Conservation (phyloP, 805 yeast species). For the Candida pseudoglaebosa region DNA sequence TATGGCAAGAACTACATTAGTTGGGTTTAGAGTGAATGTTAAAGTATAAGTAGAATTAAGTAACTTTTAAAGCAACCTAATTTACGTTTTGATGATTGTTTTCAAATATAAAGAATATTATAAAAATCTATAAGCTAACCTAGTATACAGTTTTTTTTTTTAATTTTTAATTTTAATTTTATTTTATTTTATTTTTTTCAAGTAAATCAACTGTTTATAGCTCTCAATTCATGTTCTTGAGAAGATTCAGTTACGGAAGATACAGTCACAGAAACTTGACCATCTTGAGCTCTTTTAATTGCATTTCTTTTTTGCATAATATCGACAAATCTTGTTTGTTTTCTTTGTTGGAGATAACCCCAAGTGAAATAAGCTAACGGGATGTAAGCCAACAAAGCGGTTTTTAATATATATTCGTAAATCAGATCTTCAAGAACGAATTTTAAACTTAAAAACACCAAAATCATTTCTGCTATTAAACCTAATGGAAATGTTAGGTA, state of each 20-base stretch:
- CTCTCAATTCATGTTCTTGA: neutral
- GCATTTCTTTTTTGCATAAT: constrained; percentile 18
- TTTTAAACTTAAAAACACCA: constrained; percentile 32
- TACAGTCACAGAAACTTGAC: neutral
- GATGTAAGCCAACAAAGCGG: constrained; percentile 26
- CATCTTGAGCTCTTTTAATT: constrained; percentile 5
- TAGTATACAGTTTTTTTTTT: too few species aligned
- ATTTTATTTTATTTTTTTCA: constrained; percentile 1
- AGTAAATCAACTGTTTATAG: too few species aligned
- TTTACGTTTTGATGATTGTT: too few species aligned
- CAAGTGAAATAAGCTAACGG: constrained; percentile 36
- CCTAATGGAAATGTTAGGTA: constrained; percentile 33
- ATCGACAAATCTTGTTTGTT: constrained; percentile 16
- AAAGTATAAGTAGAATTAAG: too few species aligned
- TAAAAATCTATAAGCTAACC: too few species aligned
- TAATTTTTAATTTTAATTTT: too few species aligned
- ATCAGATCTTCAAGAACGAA: constrained; percentile 22
- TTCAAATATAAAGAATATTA: too few species aligned
- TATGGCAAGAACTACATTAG: constrained; percentile 17
- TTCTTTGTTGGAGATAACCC: constrained; percentile 24
- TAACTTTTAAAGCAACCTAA: too few species aligned
- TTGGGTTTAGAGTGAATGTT: constrained; percentile 18
- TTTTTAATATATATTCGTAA: constrained; percentile 25
- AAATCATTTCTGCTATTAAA: constrained; percentile 29
- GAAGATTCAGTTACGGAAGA: neutral